A percentile compares a stretch with the other conserved stretches of the same genome.
These are phyloP conservation scores for Rhododendron griersonianum DNA, from an alignment of 148 eudicot species.

Conservation along the genomic window DNA sequence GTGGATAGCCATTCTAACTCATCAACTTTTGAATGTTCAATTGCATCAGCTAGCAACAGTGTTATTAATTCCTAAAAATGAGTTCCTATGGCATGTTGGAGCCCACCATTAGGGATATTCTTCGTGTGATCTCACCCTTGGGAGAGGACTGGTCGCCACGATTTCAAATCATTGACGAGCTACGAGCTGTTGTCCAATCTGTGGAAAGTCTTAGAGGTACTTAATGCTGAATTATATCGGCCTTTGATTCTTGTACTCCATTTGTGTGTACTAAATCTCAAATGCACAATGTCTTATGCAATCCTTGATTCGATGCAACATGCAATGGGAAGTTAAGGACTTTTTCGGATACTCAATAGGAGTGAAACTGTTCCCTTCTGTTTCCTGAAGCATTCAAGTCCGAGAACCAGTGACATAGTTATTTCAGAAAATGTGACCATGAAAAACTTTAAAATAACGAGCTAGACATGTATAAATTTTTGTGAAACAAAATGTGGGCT, in stretches of 20 bases:
- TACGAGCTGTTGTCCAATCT: conserved; percentile 43
- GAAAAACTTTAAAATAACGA: background rate
- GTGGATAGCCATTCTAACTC: conserved; percentile 4
- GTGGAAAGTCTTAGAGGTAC: conserved; percentile 87
- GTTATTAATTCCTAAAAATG: conserved; percentile 35
- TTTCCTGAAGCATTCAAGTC: background rate
- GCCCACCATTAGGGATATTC: conserved; percentile 45
- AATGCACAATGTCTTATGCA: background rate
- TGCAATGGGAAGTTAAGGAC: background rate
- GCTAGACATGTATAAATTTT: background rate
- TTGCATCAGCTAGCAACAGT: conserved; percentile 13
- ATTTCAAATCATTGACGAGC: conserved; percentile 48
- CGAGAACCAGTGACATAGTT: background rate
- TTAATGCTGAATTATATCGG: background rate
- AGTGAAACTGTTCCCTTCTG: background rate
- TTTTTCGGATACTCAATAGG: background rate
- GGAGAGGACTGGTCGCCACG: conserved; percentile 57
- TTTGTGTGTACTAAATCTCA: background rate
- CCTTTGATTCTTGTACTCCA: background rate
- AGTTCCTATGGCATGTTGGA: conserved; percentile 44
- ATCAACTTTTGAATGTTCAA: background rate
- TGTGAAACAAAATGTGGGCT: background rate
- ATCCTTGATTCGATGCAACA: background rate
- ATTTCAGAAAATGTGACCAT: conserved; percentile 1
- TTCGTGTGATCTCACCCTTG: conserved; percentile 52